These are phyloP conservation scores for Aspergillus chevalieri DNA, from an alignment of 2,329 filamentous ascomycete species.

Conservation along the genomic window DNA sequence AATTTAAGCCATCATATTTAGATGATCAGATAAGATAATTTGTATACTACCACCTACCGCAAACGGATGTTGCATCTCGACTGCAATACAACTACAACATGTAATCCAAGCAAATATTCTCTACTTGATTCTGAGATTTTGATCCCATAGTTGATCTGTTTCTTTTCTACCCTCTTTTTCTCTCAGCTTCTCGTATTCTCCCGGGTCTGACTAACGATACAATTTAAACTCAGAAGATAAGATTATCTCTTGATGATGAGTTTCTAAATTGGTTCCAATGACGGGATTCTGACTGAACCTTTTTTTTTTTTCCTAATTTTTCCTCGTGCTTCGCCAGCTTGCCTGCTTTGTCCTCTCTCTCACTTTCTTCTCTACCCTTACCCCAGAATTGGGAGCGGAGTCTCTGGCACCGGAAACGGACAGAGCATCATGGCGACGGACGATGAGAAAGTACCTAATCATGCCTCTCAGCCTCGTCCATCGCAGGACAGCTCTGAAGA, in stretches of 20 bases:
- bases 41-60: no score
- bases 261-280: conserved; percentile 25
- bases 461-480: not conserved
- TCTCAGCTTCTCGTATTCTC: no score
- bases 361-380: not conserved
- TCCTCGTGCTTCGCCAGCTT: not conserved
- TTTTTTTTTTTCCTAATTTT: not conserved
- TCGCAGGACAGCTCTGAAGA: not conserved
- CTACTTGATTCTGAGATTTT: no score
- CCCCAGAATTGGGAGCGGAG: no score
- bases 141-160: no score
- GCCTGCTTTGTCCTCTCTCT: not conserved
- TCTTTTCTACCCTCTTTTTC: no score
- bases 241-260: conserved; percentile 37
- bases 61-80: no score
- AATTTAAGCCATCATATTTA: no score
- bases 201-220: conserved; percentile 23
- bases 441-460: not conserved
- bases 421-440: not conserved
- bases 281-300: not conserved
- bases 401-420: not conserved
- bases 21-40: no score
- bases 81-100: no score
- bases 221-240: conserved; percentile 48
- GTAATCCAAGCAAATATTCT: no score